phyloP scores from a whole-genome alignment of 345 rosid species.

The Barbarea vulgaris region DNA sequence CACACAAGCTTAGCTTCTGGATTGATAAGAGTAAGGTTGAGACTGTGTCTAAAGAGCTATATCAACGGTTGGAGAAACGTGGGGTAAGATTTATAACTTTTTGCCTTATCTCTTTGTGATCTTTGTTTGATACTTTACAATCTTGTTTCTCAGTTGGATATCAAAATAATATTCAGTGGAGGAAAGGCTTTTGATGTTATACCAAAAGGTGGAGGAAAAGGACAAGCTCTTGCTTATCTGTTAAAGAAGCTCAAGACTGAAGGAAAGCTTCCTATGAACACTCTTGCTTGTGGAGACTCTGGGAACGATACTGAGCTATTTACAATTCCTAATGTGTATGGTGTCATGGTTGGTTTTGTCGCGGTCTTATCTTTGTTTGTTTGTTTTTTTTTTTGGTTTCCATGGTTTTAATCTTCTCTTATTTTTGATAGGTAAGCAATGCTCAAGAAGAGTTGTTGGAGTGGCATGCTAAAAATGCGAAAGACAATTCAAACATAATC shows the following conservation, averaged over 20 bases:
- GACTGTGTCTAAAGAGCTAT: constrained; percentile 54
- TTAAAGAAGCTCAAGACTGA: constrained; percentile 65
- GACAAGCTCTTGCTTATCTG: constrained; percentile 95
- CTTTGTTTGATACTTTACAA: constrained; percentile 2
- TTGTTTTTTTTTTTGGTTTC: background rate
- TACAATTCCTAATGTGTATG: constrained; percentile 80
- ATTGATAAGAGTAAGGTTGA: constrained; percentile 78
- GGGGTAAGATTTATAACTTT: constrained; percentile 53
- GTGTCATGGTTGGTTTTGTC: constrained; percentile 77
- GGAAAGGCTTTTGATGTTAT: constrained; percentile 90
- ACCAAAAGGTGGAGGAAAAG: constrained; percentile 94
- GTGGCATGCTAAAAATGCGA: constrained; percentile 85
- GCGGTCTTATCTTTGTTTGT: background rate
- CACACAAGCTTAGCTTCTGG: constrained; percentile 78
- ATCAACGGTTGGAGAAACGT: constrained; percentile 58
- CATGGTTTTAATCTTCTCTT: background rate
- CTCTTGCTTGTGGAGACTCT: constrained; percentile 96
- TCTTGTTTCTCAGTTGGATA: constrained; percentile 61
- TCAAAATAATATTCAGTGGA: constrained; percentile 89
- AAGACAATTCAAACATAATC: constrained; percentile 66
- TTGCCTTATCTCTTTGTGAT: background rate
- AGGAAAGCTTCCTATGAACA: constrained; percentile 68
- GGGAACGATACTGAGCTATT: constrained; percentile 96
- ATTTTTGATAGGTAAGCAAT: constrained; percentile 70
- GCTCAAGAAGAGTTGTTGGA: constrained; percentile 93